Percentiles rank a stretch among this genome's conserved stretches.
phyloP scores from a whole-genome alignment of 2,329 filamentous ascomycete species.

The Aspergillus pseudoglaucus region DNA sequence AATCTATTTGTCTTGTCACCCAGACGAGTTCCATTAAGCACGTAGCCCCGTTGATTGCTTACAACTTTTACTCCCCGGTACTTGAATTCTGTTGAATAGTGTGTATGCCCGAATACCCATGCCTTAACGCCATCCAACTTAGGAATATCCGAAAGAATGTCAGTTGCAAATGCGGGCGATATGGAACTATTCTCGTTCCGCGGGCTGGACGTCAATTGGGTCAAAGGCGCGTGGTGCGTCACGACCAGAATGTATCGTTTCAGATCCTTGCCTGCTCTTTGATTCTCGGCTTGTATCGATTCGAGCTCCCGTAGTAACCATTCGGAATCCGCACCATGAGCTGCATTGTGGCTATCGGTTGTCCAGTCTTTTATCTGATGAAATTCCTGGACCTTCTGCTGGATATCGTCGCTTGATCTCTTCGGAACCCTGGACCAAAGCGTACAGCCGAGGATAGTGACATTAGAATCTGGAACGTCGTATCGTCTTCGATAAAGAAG shows the following conservation, averaged over 20 bases:
- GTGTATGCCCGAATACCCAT: slow-evolving; percentile 45
- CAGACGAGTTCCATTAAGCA: slow-evolving; percentile 19
- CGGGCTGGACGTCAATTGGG: slow-evolving; percentile 44
- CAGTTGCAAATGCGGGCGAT: slow-evolving; percentile 49
- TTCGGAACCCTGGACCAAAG: slow-evolving; percentile 49
- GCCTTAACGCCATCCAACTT: slow-evolving; percentile 22
- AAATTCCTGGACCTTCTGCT: slow-evolving; percentile 48
- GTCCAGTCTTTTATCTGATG: slow-evolving; percentile 49
- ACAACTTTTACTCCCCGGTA: slow-evolving; percentile 30
- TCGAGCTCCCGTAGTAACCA: slow-evolving; percentile 45
- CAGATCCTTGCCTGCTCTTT: neutral
- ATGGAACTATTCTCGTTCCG: slow-evolving; percentile 43
- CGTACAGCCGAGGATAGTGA: slow-evolving; percentile 54
- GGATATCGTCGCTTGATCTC: slow-evolving; percentile 34
- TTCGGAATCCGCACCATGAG: slow-evolving; percentile 42
- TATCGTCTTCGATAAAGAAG: slow-evolving; percentile 20
- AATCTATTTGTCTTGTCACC: slow-evolving; percentile 8
- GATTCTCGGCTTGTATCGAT: slow-evolving; percentile 10
- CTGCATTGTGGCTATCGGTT: slow-evolving; percentile 43
- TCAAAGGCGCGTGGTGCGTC: slow-evolving; percentile 54
- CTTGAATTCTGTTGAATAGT: slow-evolving; percentile 38
- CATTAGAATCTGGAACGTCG: slow-evolving; percentile 20
- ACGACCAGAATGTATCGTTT: slow-evolving; percentile 40
- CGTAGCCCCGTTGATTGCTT: slow-evolving; percentile 42
- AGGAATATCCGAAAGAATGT: slow-evolving; percentile 32